These are phyloP conservation scores for Santalum album DNA, from an alignment of 164 flowering plant genomes.

Conservation along the genomic window DNA sequence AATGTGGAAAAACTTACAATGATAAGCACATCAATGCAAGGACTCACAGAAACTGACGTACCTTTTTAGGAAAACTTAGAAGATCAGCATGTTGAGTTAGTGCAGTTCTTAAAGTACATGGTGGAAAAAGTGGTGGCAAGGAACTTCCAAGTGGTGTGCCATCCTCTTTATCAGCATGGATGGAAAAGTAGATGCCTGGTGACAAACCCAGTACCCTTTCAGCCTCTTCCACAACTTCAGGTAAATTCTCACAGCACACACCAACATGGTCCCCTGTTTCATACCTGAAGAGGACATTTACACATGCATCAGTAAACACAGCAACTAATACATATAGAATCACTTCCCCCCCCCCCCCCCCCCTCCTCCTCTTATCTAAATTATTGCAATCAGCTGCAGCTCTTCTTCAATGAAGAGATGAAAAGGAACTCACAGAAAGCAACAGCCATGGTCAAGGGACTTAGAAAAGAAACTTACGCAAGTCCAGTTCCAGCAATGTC, in stretches of 20 bases:
- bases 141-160: constrained; percentile 81
- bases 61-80: constrained; percentile 94
- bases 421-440: no score
- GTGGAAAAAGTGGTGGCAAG: constrained; percentile 88
- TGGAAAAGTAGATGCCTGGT: constrained; percentile 64
- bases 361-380: no score
- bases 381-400: no score
- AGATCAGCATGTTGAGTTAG: constrained; percentile 77
- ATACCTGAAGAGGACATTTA: constrained; percentile 47
- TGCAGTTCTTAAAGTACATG: constrained; percentile 81
- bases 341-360: no score
- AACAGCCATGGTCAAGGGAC: not conserved
- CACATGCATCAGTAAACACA: not conserved
- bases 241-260: constrained; percentile 67
- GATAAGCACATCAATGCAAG: not conserved
- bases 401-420: no score
- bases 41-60: constrained; percentile 13
- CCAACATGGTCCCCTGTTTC: constrained; percentile 99
- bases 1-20: not conserved
- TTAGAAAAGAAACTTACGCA: constrained; percentile 36
- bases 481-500: constrained; percentile 86
- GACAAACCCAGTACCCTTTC: constrained; percentile 51
- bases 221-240: constrained; percentile 77
- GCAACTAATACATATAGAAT: no score
- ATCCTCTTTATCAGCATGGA: constrained; percentile 82